Base-by-base conservation (phyloP, 1,139 yeast genomes). In the Scheffersomyces insectosa region DNA sequence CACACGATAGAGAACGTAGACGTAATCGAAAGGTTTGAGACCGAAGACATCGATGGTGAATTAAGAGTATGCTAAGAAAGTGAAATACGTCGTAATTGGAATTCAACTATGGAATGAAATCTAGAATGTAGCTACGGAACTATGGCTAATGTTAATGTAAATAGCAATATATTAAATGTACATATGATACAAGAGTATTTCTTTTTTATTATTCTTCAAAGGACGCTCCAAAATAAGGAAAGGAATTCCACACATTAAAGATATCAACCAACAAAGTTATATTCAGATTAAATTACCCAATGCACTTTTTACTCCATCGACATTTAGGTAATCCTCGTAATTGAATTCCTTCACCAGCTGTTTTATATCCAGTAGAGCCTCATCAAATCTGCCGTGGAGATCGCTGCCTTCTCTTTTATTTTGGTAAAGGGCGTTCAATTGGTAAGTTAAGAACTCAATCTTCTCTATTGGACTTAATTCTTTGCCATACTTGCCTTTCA, bases 1-100 rank as follows among this genome's bases (percentile, higher is more conserved):
- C 93, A 88, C 59, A 84, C 90, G 1, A 75, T 89, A 37, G 95
- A 88, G 51, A 82, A 87, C 56, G 77, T 89, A 45, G 88, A 87
- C 55, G 75, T 87, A 47, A 66, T 83, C 40, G 86, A 83, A 48
- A 59, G 63, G 41, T 59, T 61, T 3, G 72, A 69, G 39, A 53
- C 67, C 20, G 65, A 66, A 43, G 62, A 57, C 32, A 60, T 63
- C 10, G 59, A 59, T 41, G 59, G 59, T 3, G 65, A 57, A 29
- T 57, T 70, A 41, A 49, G 70, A 40, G 60, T 67, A 16, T 68
- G 73, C 50, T 67, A 46, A 39, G n/a, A 29, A 34, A 28, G 12
- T 20, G 16, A 13, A 7, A 6, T 14, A 31, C 7, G 33, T 7
- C 2, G 20, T 29, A 28, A 25, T 33, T 41, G 40, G 40, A 36